These are phyloP conservation scores for Solanum hybrid DNA, from an alignment of 305 asterid genomes.

Conservation along the genomic window DNA sequence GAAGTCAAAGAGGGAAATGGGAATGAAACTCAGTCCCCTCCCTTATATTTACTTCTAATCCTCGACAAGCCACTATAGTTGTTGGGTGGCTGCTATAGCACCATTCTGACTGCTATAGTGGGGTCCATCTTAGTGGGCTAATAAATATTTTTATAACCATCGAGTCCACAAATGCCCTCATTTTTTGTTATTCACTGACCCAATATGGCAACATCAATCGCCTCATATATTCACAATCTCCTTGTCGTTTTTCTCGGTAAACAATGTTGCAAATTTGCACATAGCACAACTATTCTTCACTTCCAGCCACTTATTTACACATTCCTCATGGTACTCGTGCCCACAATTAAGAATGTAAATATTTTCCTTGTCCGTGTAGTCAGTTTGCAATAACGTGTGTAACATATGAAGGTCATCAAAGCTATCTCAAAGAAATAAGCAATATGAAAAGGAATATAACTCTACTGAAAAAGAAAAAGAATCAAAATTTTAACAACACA, in stretches of 20 bases:
- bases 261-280: constrained; percentile 49
- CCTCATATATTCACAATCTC: background rate
- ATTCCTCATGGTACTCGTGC: constrained; percentile 51
- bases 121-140: background rate
- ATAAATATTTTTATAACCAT: no score
- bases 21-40: background rate
- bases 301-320: constrained; percentile 50
- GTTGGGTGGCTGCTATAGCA: background rate
- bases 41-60: background rate
- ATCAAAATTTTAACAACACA: background rate
- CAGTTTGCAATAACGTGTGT: constrained; percentile 20
- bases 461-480: background rate
- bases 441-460: background rate
- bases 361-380: constrained; percentile 24
- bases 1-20: background rate
- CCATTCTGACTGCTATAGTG: background rate
- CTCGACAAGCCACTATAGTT: no score
- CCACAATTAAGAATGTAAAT: constrained; percentile 44
- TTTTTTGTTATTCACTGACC: background rate
- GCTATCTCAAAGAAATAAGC: background rate
- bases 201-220: background rate
- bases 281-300: constrained; percentile 56
- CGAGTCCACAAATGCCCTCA: background rate
- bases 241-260: constrained; percentile 6
- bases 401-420: background rate